Base-by-base conservation (phyloP, 805 yeast genomes). In the Ogataea haglerorum region DNA sequence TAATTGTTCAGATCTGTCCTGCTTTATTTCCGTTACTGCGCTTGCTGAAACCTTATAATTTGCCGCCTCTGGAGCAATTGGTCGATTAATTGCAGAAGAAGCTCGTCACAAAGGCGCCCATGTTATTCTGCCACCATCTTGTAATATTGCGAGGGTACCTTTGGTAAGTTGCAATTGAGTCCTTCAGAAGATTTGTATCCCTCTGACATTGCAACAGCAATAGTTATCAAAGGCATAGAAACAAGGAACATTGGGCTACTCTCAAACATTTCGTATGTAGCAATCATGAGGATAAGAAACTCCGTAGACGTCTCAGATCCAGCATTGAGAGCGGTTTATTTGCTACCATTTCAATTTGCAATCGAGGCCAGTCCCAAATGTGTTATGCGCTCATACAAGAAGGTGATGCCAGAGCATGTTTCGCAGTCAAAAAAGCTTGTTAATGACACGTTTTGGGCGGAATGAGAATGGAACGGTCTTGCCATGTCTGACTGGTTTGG, bases 401-500 rank as follows among this genome's bases (percentile, higher is more conserved):
- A 71, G 52, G 70, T 81, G 51, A 78, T 78, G 48, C 86, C 85
- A 25, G 72, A 57, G n/a, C 85, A 80, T 56, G 78, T 64, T 37
- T 70, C 80, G 17, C 76, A 79, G 51, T 63, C 70, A 31, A 63
- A 65, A 40, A 50, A 54, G 29, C 54, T 78, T 29, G 51, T 80
- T 30, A 61, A 68, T 12, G 73, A 74, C 22, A 60, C 77, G 24
- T 60, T 80, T 43, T 64, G 82, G 44, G 55, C 65, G 4, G 85
- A 80, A 56, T 80, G 82, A 82, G 63, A 65, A 9, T 80, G 70
- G 65, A 65, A 73, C 10, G 85, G 85, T 34, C 57, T 72, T 26
- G 56, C 70, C 30, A 77, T 80, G 80, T 73, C 81, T 26, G 86
- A 80, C 59, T 80, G 85, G 86, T 75, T 55, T 57, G 86, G 86